These are phyloP conservation scores for Tetrapyrgos nigripes DNA, from an alignment of 1,284 basidiomycete genomes.

Conservation along the genomic window DNA sequence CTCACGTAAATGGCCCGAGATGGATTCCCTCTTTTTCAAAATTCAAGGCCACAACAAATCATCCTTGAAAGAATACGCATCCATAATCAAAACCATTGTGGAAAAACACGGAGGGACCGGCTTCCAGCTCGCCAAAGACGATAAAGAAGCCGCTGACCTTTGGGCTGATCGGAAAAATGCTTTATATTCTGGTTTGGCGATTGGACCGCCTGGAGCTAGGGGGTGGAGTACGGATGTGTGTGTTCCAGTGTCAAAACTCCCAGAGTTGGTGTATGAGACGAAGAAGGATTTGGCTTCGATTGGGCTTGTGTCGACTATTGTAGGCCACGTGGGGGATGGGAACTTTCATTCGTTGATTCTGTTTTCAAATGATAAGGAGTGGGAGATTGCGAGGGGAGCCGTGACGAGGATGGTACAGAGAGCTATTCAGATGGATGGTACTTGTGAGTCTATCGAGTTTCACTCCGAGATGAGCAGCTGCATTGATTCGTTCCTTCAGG, in stretches of 20 bases:
- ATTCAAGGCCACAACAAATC: slow-evolving; percentile 76
- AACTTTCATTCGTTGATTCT: slow-evolving; percentile 63
- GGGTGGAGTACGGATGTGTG: slow-evolving; percentile 90
- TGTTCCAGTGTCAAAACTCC: slow-evolving; percentile 83
- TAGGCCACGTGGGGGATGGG: slow-evolving; percentile 90
- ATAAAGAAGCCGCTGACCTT: slow-evolving; percentile 75
- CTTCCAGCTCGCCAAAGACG: slow-evolving; percentile 72
- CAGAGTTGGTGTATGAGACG: slow-evolving; percentile 78
- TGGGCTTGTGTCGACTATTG: slow-evolving; percentile 69
- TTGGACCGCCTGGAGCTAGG: slow-evolving; percentile 60
- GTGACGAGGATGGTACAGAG: slow-evolving; percentile 75
- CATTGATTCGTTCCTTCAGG: slow-evolving; percentile 39
- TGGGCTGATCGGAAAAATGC: slow-evolving; percentile 92
- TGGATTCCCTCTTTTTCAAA: slow-evolving; percentile 87
- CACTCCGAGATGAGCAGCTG: background rate
- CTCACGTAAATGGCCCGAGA: slow-evolving; percentile 65
- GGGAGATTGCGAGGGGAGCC: slow-evolving; percentile 52
- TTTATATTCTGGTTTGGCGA: slow-evolving; percentile 71
- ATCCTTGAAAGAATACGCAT: slow-evolving; percentile 69
- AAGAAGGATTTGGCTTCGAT: slow-evolving; percentile 70
- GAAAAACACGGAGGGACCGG: slow-evolving; percentile 72
- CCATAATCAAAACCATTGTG: slow-evolving; percentile 61
- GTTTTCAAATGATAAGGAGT: slow-evolving; percentile 69
- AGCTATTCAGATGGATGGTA: slow-evolving; percentile 79
- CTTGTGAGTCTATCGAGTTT: slow-evolving; percentile 52